Base-by-base conservation (phyloP, 2,329 filamentous ascomycete species). In the Ophiostoma quercus region DNA sequence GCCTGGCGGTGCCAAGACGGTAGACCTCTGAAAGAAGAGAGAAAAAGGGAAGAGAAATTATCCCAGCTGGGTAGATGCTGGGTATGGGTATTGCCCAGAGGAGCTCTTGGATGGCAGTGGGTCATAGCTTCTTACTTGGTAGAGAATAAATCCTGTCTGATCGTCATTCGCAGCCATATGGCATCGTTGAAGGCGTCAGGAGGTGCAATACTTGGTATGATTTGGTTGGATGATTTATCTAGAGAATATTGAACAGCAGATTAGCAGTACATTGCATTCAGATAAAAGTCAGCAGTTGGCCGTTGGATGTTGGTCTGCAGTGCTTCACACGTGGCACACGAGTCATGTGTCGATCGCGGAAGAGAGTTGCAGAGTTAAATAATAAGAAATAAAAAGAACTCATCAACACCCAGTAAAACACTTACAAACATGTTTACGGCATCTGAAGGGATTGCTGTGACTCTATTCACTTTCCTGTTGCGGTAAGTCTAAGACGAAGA, bases 81-180 rank as follows among this genome's bases (percentile, higher is more conserved):
- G 9, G 51, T 54, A 57, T 57, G 43, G 5, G 6, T 16, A 14
- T 12, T 19, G 47, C 19, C 34, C 34, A 34, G 47, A 7, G 37
- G 37, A 41, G 39, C 39, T 41, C 39, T 41, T 41, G 39, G 39
- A 14, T 41, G 39, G 12, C 37, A 41, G 39, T 41, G 12, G 37
- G 39, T 41, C 12, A 41, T 14, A 41, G 25, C 25, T 29, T 29
- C 25, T 29, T 41, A 14, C 39, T 11, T 37, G 9, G 34, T 37
- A 37, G 9, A 37, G 39, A 57, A 12, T 25, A 57, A 4, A 25
- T 57, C 51, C 51, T 14, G 22, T 14, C 51, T 25, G 51, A 25
- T 57, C 51, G 22, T 32, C 57, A 63, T 62, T 34, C 57, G 11
- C 9, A n/a, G 29, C 57, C 57, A 62, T 34, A 62, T 62, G 57